These are phyloP conservation scores for Penicillium roqueforti DNA, from an alignment of 495 filamentous ascomycete genomes.

Conservation along the genomic window DNA sequence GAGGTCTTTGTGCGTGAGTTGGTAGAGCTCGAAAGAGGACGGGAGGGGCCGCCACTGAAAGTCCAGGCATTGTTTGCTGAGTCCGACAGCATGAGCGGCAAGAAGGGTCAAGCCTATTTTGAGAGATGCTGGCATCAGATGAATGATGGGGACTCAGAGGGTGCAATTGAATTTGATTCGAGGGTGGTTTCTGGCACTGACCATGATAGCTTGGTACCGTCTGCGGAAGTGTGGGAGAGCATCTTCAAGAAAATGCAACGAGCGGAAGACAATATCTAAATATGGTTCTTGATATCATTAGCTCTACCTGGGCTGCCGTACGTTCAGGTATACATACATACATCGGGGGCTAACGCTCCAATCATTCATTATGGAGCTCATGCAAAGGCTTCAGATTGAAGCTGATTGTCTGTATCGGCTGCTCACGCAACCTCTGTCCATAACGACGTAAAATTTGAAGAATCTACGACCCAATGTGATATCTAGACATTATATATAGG, in stretches of 20 bases:
- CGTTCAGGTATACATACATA: too few relatives aligned
- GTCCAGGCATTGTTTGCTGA: slow-evolving; percentile 26
- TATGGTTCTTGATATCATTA: background rate
- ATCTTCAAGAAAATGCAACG: slow-evolving; percentile 11
- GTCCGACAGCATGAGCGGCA: slow-evolving; percentile 30
- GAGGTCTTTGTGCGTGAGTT: slow-evolving; percentile 18
- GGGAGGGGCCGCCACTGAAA: background rate
- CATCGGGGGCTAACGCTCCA: too few relatives aligned
- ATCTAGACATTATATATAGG: too few relatives aligned
- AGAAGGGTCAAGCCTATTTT: slow-evolving; percentile 28
- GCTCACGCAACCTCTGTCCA: too few relatives aligned
- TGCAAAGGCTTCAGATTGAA: too few relatives aligned
- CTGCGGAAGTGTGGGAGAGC: slow-evolving; percentile 20
- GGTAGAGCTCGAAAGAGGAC: slow-evolving; percentile 5
- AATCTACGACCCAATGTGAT: too few relatives aligned
- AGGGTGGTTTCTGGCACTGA: slow-evolving; percentile 18
- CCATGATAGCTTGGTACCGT: slow-evolving; percentile 29
- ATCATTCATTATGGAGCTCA: too few relatives aligned
- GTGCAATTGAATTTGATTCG: slow-evolving; percentile 17
- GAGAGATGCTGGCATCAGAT: slow-evolving; percentile 27
- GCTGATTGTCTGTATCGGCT: too few relatives aligned
- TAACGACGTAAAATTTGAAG: too few relatives aligned
- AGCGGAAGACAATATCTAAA: background rate
- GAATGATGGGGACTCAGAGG: background rate
- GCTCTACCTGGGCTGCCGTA: too few relatives aligned